Conservation (phyloP, 2,329 filamentous ascomycete species). For the Colletotrichum chlorophyti region DNA sequence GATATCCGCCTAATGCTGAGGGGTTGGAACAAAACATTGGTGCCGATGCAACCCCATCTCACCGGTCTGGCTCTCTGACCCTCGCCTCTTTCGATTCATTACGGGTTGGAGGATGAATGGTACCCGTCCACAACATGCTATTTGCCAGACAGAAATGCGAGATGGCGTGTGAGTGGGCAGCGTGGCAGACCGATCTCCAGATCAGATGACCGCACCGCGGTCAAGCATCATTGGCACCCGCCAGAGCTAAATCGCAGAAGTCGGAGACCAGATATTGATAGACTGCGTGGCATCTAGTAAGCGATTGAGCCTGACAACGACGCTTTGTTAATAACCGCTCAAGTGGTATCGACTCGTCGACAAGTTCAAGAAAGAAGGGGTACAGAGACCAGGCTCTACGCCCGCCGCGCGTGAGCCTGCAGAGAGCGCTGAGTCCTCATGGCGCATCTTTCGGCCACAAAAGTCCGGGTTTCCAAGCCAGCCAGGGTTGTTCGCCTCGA, state of each 20-base stretch:
- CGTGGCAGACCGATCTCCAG: conserved; percentile 30
- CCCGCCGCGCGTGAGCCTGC: too few relatives aligned
- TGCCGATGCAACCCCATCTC: conserved; percentile 19
- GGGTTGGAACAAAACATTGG: not conserved
- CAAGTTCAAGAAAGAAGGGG: too few relatives aligned
- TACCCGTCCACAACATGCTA: conserved; percentile 3
- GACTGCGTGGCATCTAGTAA: not conserved
- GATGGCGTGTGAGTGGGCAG: conserved; percentile 22
- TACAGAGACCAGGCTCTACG: too few relatives aligned
- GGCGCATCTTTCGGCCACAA: too few relatives aligned
- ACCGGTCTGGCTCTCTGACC: conserved; percentile 4
- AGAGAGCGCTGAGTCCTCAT: too few relatives aligned
- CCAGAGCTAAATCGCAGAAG: conserved; percentile 18
- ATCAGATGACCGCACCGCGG: conserved; percentile 30
- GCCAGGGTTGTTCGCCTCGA: too few relatives aligned
- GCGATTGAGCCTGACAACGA: conserved; percentile 8
- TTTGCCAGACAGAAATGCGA: conserved; percentile 13
- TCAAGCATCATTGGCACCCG: conserved; percentile 22
- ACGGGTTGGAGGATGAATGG: not conserved
- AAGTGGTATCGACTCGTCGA: not conserved
- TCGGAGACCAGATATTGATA: conserved; percentile 3
- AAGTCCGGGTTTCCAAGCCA: too few relatives aligned
- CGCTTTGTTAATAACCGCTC: conserved; percentile 4
- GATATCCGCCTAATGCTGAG: not conserved
- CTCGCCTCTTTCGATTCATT: conserved; percentile 1